phyloP scores from a whole-genome alignment of 2,329 filamentous ascomycete genomes.

The Trichoderma simmonsii region DNA sequence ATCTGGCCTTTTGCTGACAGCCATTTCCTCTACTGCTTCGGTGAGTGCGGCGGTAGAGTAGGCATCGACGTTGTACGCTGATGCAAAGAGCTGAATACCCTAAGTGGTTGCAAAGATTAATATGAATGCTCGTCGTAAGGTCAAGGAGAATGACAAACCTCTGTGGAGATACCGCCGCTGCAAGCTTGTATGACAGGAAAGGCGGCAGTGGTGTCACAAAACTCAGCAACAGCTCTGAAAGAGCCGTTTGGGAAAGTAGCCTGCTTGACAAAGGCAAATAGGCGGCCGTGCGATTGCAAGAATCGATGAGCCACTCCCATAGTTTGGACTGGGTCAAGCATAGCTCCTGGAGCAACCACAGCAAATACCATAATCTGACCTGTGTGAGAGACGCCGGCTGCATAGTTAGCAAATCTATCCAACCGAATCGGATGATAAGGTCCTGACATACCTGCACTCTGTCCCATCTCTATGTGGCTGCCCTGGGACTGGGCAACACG shows the following conservation, averaged over 20 bases:
- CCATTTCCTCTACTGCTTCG: conserved; percentile 23
- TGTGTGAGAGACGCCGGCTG: conserved; percentile 14
- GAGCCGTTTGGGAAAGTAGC: conserved; percentile 40
- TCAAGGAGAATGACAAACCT: conserved; percentile 26
- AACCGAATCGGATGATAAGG: neutral
- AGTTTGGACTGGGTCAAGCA: conserved; percentile 33
- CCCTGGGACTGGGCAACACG: neutral
- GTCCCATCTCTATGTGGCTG: neutral
- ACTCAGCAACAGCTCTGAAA: conserved; percentile 51
- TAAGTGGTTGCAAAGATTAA: neutral
- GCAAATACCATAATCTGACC: conserved; percentile 33
- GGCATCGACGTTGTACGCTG: conserved; percentile 17
- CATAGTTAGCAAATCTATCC: neutral
- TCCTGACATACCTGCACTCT: neutral
- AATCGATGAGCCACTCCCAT: conserved; percentile 33
- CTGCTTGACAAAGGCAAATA: conserved; percentile 50
- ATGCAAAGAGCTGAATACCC: conserved; percentile 28
- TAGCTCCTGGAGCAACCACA: conserved; percentile 20
- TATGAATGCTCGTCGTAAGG: neutral
- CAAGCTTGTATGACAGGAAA: conserved; percentile 39
- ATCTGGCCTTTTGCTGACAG: conserved; percentile 19
- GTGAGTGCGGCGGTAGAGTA: conserved; percentile 17
- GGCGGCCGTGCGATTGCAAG: conserved; percentile 46
- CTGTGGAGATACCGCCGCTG: conserved; percentile 22
- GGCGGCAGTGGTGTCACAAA: conserved; percentile 47